Conservation (phyloP, 768 basidiomycete species). For the Hortiboletus flavorubellus region DNA sequence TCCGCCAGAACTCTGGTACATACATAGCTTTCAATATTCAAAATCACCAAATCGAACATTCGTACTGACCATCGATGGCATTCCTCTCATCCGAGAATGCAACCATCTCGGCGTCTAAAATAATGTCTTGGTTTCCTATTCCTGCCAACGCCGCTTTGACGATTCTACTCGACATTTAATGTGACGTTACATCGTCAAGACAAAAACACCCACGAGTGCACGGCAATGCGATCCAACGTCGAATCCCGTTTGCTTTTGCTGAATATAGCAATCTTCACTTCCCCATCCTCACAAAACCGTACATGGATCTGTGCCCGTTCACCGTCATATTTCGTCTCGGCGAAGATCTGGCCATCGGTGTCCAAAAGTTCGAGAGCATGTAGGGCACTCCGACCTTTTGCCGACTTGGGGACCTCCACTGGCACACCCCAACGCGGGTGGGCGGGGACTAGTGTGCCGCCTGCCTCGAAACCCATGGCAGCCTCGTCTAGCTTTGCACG, state of each 20-base stretch:
- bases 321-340: conserved; percentile 93
- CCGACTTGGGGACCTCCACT: conserved; percentile 79
- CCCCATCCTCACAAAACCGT: conserved; percentile 38
- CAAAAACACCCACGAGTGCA: conserved; percentile 44
- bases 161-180: conserved; percentile 37
- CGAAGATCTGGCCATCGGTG: conserved; percentile 50
- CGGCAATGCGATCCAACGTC: conserved; percentile 67
- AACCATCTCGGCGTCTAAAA: conserved; percentile 89
- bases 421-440: conserved; percentile 54
- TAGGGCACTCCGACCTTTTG: conserved; percentile 61
- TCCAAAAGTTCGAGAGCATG: conserved; percentile 48
- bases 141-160: conserved; percentile 58
- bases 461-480: conserved; percentile 41
- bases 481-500: conserved; percentile 60
- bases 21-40: conserved; percentile 1
- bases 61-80: conserved; percentile 64
- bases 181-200: not conserved
- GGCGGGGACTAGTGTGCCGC: conserved; percentile 20
- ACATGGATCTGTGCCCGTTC: conserved; percentile 94
- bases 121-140: conserved; percentile 39
- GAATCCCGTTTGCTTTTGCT: conserved; percentile 88
- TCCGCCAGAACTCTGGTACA: conserved; percentile 71
- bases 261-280: conserved; percentile 65
- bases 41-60: not conserved
- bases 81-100: conserved; percentile 59